Evolutionary conservation across 768 basidiomycete genomes (phyloP).

Genomic region (Melanogaster broomeanus): DNA sequence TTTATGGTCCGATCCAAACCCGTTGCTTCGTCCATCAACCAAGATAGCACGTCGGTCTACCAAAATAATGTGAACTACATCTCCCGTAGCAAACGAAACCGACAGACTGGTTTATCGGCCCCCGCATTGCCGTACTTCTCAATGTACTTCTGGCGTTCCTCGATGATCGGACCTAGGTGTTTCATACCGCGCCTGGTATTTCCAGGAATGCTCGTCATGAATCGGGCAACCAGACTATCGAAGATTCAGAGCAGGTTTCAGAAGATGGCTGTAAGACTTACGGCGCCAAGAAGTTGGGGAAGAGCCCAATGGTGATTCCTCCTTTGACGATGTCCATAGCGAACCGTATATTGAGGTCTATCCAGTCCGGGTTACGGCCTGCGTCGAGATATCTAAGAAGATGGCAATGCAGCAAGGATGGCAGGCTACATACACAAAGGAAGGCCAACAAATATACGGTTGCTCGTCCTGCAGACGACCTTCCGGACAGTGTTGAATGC

Average conservation of each 20-base stretch:
- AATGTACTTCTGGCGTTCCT: slow-evolving; percentile 14
- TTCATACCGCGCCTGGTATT: slow-evolving; percentile 5
- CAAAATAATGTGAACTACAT: not conserved
- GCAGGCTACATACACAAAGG: slow-evolving; percentile 37
- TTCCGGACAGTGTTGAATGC: slow-evolving; percentile 26
- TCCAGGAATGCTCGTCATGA: slow-evolving; percentile 5
- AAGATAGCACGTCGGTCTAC: slow-evolving; percentile 35
- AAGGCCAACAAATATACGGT: slow-evolving; percentile 47
- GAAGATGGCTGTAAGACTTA: slow-evolving; percentile 8
- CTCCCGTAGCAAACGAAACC: not conserved
- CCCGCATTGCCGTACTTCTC: slow-evolving; percentile 27
- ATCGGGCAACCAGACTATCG: slow-evolving; percentile 13
- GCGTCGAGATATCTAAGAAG: not conserved
- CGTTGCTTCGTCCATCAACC: slow-evolving; percentile 30
- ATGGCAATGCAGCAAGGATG: not conserved
- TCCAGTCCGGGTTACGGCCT: slow-evolving; percentile 41
- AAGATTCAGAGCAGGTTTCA: not conserved
- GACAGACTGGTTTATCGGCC: slow-evolving; percentile 35
- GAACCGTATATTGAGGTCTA: slow-evolving; percentile 27
- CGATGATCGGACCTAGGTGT: slow-evolving; percentile 8
- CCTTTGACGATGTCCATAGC: slow-evolving; percentile 26
- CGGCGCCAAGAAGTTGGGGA: slow-evolving; percentile 35
- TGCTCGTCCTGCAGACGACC: slow-evolving; percentile 42
- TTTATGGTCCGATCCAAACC: slow-evolving; percentile 15
- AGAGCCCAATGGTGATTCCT: slow-evolving; percentile 19